Evolutionary conservation across 1,284 basidiomycete genomes (phyloP).

Genomic region (Puccinia horiana): DNA sequence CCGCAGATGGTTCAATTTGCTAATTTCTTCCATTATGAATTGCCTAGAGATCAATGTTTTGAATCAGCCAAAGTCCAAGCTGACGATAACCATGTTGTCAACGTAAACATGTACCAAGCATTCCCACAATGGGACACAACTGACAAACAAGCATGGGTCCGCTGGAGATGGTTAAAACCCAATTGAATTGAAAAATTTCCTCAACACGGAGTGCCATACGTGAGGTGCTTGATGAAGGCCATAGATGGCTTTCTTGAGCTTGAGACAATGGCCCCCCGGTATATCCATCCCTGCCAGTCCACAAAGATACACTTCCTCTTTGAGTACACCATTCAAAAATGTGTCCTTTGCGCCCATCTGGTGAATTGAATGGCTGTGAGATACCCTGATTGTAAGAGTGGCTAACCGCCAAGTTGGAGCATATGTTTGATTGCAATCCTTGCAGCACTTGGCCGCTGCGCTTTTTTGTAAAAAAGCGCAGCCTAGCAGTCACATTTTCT

Average conservation of each 20-base stretch:
- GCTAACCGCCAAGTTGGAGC: neutral
- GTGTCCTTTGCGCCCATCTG: too few relatives aligned
- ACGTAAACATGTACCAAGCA: constrained; percentile 30
- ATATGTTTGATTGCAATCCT: neutral
- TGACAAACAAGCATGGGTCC: constrained; percentile 15
- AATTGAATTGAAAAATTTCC: neutral
- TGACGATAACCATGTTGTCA: constrained; percentile 15
- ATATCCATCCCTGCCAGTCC: neutral
- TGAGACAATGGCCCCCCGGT: neutral
- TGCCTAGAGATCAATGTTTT: neutral
- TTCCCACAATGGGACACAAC: neutral
- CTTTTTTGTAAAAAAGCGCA: too few relatives aligned
- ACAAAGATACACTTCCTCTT: neutral
- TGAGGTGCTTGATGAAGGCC: constrained; percentile 19
- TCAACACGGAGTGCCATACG: neutral
- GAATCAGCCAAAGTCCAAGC: neutral
- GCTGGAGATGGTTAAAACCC: neutral
- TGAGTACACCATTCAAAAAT: neutral
- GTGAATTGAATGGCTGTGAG: neutral
- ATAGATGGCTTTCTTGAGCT: neutral
- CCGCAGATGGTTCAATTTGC: neutral
- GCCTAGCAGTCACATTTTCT: too few relatives aligned
- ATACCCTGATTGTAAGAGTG: neutral
- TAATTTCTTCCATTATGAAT: constrained; percentile 16
- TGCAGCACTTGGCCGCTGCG: too few relatives aligned